These are phyloP conservation scores for Quercus tomentella DNA, from an alignment of 331 rosid genomes.

Conservation along the genomic window DNA sequence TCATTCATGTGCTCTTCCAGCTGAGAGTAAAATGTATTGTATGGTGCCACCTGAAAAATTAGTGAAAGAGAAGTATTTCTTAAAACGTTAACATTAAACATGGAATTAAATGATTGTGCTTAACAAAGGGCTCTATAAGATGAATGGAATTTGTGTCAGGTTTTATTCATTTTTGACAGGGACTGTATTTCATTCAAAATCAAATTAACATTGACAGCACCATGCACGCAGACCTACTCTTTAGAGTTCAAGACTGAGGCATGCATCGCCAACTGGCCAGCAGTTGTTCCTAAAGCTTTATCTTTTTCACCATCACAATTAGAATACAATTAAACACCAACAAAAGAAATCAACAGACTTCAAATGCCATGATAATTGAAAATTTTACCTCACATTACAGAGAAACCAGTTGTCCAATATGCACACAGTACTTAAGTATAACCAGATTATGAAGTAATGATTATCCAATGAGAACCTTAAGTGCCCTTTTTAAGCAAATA, in stretches of 20 bases:
- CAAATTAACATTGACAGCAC: background rate
- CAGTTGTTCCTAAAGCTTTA: background rate
- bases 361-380: background rate
- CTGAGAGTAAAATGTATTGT: conserved; percentile 82
- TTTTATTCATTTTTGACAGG: background rate
- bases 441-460: background rate
- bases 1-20: conserved; percentile 88
- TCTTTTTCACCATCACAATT: background rate
- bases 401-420: background rate
- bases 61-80: conserved; percentile 6
- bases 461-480: background rate
- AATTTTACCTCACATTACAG: background rate
- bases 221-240: background rate
- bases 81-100: background rate
- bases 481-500: background rate
- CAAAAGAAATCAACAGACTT: background rate
- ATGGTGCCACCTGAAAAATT: conserved; percentile 84
- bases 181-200: background rate
- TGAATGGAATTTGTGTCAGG: background rate
- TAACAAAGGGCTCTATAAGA: background rate
- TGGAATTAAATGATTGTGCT: background rate
- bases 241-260: background rate
- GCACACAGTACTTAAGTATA: background rate
- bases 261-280: background rate
- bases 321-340: background rate